Percentiles rank a stretch among this genome's conserved stretches.
These are phyloP conservation scores for Globisporangium recalcitrans DNA, from an alignment of 352 stramenopile species.

Conservation along the genomic window DNA sequence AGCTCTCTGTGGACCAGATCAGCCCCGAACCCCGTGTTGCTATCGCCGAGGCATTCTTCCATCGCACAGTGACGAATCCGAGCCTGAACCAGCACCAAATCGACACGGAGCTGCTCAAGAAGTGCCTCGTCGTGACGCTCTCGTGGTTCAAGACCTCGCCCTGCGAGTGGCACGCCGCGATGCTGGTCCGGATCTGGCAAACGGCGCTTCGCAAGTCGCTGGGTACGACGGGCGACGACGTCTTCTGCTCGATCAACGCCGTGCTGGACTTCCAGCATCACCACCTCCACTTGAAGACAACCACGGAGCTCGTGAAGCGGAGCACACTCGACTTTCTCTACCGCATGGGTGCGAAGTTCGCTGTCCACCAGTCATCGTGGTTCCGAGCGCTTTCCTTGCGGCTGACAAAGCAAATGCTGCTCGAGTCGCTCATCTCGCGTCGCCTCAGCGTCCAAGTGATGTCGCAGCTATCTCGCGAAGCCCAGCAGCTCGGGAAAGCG, in stretches of 20 bases:
- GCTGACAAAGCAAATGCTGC: slow-evolving; percentile 52
- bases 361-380: slow-evolving; percentile 25
- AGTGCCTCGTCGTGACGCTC: slow-evolving; percentile 42
- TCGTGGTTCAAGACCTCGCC: slow-evolving; percentile 52
- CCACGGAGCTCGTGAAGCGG: slow-evolving; percentile 43
- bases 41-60: slow-evolving; percentile 60
- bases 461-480: slow-evolving; percentile 31
- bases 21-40: slow-evolving; percentile 42
- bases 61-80: slow-evolving; percentile 45
- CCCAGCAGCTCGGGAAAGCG: slow-evolving; percentile 16
- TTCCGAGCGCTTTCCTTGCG: slow-evolving; percentile 34
- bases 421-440: slow-evolving; percentile 41
- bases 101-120: slow-evolving; percentile 44
- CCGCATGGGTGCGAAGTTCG: slow-evolving; percentile 30
- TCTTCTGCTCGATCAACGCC: slow-evolving; percentile 43
- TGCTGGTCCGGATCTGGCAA: slow-evolving; percentile 57
- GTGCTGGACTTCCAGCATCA: slow-evolving; percentile 55
- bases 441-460: slow-evolving; percentile 40
- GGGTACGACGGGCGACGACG: slow-evolving; percentile 28
- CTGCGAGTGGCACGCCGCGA: slow-evolving; percentile 63
- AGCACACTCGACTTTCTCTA: slow-evolving; percentile 53
- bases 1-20: slow-evolving; percentile 41
- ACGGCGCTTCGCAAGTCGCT: slow-evolving; percentile 43
- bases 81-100: slow-evolving; percentile 30
- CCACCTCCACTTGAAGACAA: slow-evolving; percentile 17